Conservation (phyloP, 228 moss, liverwort and hornwort genomes). For the Sphagnum fallax region DNA sequence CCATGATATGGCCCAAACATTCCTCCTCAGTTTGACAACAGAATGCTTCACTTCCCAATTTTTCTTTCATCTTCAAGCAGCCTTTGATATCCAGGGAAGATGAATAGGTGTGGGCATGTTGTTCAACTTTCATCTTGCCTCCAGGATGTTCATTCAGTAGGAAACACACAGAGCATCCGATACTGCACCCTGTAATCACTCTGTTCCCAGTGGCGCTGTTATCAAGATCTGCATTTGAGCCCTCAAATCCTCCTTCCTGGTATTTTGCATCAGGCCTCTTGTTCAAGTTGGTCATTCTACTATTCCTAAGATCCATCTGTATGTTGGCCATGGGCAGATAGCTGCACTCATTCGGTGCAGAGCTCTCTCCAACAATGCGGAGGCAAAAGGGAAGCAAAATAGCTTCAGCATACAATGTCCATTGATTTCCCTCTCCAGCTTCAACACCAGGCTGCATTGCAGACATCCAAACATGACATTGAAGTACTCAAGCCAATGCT, state of each 20-base stretch:
- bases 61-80: slow-evolving; percentile 11
- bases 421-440: slow-evolving; percentile 16
- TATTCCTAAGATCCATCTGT: slow-evolving; percentile 6
- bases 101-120: slow-evolving; percentile 12
- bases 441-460: slow-evolving; percentile 29
- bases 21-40: slow-evolving; percentile 19
- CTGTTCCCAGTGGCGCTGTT: slow-evolving; percentile 9
- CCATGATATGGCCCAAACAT: slow-evolving; percentile 16
- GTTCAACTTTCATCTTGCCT: slow-evolving; percentile 10
- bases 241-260: slow-evolving; percentile 2
- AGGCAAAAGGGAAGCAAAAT: slow-evolving; percentile 42
- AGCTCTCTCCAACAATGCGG: slow-evolving; percentile 22
- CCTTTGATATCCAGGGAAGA: slow-evolving; percentile 21
- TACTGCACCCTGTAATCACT: slow-evolving; percentile 14
- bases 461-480: not conserved
- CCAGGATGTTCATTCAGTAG: slow-evolving; percentile 19
- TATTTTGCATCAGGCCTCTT: not conserved
- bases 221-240: slow-evolving; percentile 4
- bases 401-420: slow-evolving; percentile 42
- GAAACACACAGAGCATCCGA: slow-evolving; percentile 28
- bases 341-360: slow-evolving; percentile 7
- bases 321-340: slow-evolving; percentile 10
- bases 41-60: slow-evolving; percentile 1
- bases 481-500: too few relatives aligned
- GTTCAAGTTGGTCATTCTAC: slow-evolving; percentile 3